Conservation (phyloP, 345 rosid species). For the Eucalyptus sp. region DNA sequence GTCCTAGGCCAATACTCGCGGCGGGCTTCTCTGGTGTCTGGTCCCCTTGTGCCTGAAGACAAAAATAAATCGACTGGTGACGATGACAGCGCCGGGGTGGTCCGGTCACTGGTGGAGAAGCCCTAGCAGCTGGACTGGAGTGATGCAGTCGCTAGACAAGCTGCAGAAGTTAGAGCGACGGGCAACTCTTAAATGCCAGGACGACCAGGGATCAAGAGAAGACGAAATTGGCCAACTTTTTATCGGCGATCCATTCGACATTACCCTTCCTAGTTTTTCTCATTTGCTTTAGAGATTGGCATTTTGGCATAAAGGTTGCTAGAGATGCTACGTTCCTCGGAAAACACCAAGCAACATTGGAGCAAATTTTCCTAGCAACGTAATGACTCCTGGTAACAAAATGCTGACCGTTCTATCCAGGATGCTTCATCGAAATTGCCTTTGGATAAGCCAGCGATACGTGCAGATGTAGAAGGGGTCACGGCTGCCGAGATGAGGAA, state of each 20-base stretch:
- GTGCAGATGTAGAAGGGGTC: constrained; percentile 39
- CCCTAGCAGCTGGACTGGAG: constrained; percentile 69
- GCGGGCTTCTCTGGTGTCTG: neutral
- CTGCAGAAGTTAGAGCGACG: constrained; percentile 87
- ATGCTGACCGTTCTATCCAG: neutral
- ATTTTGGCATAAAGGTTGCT: neutral
- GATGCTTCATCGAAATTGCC: neutral
- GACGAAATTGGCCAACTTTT: constrained; percentile 8
- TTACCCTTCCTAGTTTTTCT: neutral
- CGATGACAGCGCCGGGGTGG: neutral
- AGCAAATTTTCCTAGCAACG: neutral
- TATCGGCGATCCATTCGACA: neutral
- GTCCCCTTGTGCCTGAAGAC: neutral
- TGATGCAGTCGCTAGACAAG: constrained; percentile 80
- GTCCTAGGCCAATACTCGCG: neutral
- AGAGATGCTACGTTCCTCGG: too few species aligned
- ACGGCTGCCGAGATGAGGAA: constrained; percentile 36
- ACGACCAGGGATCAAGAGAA: constrained; percentile 16
- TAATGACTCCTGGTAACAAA: neutral
- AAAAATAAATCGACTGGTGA: neutral
- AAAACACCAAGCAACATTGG: neutral
- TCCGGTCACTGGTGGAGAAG: constrained; percentile 46
- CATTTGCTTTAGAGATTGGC: neutral
- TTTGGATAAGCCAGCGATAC: constrained; percentile 30
- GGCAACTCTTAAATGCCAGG: constrained; percentile 49